Evolutionary conservation across 768 basidiomycete species (phyloP), one percentile per base, ranked within the genome.

Genomic region (Sarcodon aspratus): DNA sequence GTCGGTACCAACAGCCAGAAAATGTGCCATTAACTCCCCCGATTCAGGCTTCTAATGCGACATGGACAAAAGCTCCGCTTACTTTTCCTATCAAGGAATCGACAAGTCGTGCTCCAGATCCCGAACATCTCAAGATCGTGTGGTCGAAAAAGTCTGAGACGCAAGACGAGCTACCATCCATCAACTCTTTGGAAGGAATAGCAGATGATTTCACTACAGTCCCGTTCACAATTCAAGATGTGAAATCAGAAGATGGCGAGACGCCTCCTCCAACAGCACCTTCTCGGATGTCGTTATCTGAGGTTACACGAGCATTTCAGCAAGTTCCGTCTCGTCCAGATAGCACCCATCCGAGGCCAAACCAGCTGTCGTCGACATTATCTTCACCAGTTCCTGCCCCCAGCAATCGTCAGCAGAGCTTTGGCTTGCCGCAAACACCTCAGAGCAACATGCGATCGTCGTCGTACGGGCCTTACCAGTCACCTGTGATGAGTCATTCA

Each of bases 281-380:
- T 21, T 81, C 82, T 13, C 79, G 85, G 36, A 85, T 89, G 78
- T 87, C 86, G 3, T 65, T 83, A 36, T 80, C 82, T 49, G 89
- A 92, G 48, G 86, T 90, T 33, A 88, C 84, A 10, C 79, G 85
- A 50, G 86, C 88, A 17, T 92, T 92, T 67, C 89, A 92, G 59
- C 82, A 82, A 63, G 89, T 91, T 27, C 88, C 88, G 3, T 66
- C 77, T 6, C 71, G 85, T 3, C 72, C 77, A 12, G 63, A 74
- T 11, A 74, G 61, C 44, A 63, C 72, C 42, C 59, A 72, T 65
- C 73, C 33, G 54, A 60, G 27, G 65, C 77, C 2, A 65, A 77
- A 46, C 76, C 81, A 17, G 73, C 54, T 33, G 18, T 49, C 47
- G 18, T 48, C 50, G 32, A 36, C 48, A 32, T 36, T 45, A 3